Evolutionary conservation across 495 filamentous ascomycete genomes (phyloP), one percentile per base, ranked within the genome.

Genomic region (Bryoglossum gracile): DNA sequence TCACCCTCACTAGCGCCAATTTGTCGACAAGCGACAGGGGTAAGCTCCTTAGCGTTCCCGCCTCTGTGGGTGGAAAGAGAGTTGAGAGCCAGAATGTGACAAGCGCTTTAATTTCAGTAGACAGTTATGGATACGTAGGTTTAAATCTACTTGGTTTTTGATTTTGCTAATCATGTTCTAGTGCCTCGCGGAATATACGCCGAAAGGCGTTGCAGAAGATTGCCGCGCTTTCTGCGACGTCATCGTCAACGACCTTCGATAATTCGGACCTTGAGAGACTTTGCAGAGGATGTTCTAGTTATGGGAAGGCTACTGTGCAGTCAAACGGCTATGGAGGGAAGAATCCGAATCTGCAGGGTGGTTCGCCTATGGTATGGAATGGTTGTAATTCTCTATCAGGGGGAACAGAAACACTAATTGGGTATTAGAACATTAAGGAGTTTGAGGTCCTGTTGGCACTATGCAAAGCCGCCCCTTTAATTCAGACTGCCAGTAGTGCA

Each of bases 371-470:
- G 75, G 75, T 78, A 68, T 46, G 50, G 22, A 19, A 36, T 23
- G 14, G 1, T 1, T 17, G 11, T n/a, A n/a, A n/a, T n/a, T n/a
- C 25, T 28, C 4, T 32, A 40, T 33, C 36, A 9, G 18, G 23
- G 11, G 8, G 9, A 18, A 24, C 22, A 13, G 10, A 3, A 22
- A 33, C 16, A 22, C 45, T 53, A 39, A 60, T 47, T 21, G 18
- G 17, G 13, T 14, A 50, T 18, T 56, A 79, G 75, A 75, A 68
- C 8, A 77, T 88, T 42, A 80, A 86, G 45, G 92, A 98, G 71
- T 79, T 94, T 50, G 89, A 97, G 62, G 82, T 91, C 32, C 72
- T 97, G 21, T 67, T 97, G 16, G 87, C 90, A 24, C 74, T 98
- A 18, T 94, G 90, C 66, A 88, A 86, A 66, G 86, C 92, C 21